Evolutionary conservation across 495 filamentous ascomycete species (phyloP), one percentile per base, ranked within the genome.

Genomic region (Podospora sp.): DNA sequence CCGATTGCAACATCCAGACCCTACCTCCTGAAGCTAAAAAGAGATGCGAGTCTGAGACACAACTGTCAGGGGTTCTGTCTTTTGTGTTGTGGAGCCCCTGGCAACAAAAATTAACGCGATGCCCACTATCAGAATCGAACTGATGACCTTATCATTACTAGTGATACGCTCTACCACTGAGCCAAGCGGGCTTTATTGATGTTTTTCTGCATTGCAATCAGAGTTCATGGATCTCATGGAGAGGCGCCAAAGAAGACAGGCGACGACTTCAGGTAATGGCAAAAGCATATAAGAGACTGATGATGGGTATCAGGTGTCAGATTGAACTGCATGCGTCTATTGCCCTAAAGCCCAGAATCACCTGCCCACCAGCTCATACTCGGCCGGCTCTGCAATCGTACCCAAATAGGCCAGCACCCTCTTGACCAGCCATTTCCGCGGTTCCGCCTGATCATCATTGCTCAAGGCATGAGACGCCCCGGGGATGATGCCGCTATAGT

Each of bases 391-490:
- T 2, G 40, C 40, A 46, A 46, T 46, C 11, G 57, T 36, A 18
- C 25, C 65, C 60, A 82, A 61, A 20, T 74, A 81, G 6, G 62
- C 60, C 49, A 73, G 67, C n/a, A 83, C 78, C 70, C 69, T 77
- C 24, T 71, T 60, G 9, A 79, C 75, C 27, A 84, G 62, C 29
- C 79, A 74, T 27, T 65, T 69, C 56, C 81, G 69, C 14, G 80
- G 80, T 69, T 80, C 77, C 1, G 76, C 80, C 68, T 84, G 82
- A 62, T 81, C 80, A 21, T 76, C 72, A 62, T 83, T 79, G 70
- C 79, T 81, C 68, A 83, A 55, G 7, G 81, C 80, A 68, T 84
- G 82, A 11, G 81, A 82, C 0, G 82, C 82, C 63, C 70, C 71
- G 2, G 81, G 82, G 56, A 84, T 81, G 18, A 82, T 68, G 50